Evolutionary conservation across 768 basidiomycete species (phyloP).

Genomic region (Hericium rajendrae): DNA sequence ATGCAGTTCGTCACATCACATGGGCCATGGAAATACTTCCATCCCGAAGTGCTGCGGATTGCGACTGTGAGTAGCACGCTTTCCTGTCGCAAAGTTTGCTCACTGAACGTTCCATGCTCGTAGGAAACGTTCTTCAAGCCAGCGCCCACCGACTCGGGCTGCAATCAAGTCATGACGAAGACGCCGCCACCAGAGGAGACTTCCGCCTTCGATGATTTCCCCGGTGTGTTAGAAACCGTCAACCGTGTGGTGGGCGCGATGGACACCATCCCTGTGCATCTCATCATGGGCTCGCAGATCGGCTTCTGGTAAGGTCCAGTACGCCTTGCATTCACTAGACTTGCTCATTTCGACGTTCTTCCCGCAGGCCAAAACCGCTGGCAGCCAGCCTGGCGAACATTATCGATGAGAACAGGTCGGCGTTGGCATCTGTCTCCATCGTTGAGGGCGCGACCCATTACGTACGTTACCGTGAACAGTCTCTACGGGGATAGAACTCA

Average conservation of each 20-base stretch:
- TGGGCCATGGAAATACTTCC: background rate
- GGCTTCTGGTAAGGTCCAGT: background rate
- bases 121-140: background rate
- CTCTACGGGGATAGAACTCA: background rate
- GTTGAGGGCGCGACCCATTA: background rate
- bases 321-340: background rate
- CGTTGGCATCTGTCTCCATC: background rate
- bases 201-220: background rate
- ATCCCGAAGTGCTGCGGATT: background rate
- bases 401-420: background rate
- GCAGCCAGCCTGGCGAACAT: background rate
- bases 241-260: background rate
- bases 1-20: background rate
- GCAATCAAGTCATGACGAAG: background rate
- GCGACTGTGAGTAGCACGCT: background rate
- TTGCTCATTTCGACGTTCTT: background rate
- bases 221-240: background rate
- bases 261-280: background rate
- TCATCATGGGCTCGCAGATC: background rate
- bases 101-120: no score
- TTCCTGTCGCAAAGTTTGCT: no score
- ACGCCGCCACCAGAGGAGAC: background rate
- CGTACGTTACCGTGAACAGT: background rate
- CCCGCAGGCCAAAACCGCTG: background rate
- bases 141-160: background rate